A percentile compares a stretch with the other conserved stretches of the same genome.
These are phyloP conservation scores for Inosperma sp. DNA, from an alignment of 768 basidiomycete species.

Conservation along the genomic window DNA sequence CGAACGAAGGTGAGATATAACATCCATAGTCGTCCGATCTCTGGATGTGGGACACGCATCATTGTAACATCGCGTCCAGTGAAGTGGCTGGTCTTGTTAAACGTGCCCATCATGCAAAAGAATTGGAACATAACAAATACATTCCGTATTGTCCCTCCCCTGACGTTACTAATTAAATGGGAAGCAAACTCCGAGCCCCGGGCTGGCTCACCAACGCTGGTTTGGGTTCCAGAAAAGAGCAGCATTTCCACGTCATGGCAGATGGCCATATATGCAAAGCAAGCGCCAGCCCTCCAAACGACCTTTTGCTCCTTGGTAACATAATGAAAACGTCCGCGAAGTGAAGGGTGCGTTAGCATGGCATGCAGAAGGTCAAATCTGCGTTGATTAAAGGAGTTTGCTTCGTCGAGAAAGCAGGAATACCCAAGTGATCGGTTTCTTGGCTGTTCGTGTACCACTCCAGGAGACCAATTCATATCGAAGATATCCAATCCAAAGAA, in stretches of 20 bases:
- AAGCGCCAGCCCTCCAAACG: conserved; percentile 1
- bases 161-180: background rate
- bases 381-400: conserved; percentile 10
- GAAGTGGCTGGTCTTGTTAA: conserved; percentile 8
- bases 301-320: background rate
- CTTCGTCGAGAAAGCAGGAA: conserved; percentile 12
- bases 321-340: conserved; percentile 16
- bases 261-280: conserved; percentile 4
- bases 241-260: conserved; percentile 6
- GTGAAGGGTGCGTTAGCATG: conserved; percentile 9
- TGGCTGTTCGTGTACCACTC: conserved; percentile 13
- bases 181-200: conserved; percentile 3
- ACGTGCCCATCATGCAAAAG: conserved; percentile 8
- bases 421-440: conserved; percentile 8
- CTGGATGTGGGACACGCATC: conserved; percentile 12
- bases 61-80: conserved; percentile 9
- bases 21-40: conserved; percentile 11
- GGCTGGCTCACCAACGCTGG: conserved; percentile 4
- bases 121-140: background rate
- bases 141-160: conserved; percentile 2
- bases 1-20: conserved; percentile 8
- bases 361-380: conserved; percentile 3
- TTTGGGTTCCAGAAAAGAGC: conserved; percentile 6
- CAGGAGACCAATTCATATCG: conserved; percentile 15
- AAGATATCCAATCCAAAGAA: conserved; percentile 14